These are phyloP conservation scores for Leonotis leonurus DNA, from an alignment of 257 asterid species.

Conservation along the genomic window DNA sequence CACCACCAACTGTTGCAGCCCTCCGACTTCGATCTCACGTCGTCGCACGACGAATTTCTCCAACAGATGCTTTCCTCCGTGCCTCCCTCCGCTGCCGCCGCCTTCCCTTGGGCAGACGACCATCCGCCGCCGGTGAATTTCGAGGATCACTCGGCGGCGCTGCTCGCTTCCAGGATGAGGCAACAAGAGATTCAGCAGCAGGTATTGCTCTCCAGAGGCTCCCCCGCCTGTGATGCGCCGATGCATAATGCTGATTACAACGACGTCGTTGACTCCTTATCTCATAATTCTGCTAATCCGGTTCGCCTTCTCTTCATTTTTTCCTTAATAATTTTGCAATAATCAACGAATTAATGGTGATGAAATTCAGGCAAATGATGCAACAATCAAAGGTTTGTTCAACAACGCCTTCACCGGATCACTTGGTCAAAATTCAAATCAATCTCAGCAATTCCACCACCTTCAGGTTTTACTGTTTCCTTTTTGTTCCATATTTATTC, in stretches of 20 bases:
- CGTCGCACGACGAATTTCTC: slow-evolving; percentile 72
- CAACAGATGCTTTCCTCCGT: slow-evolving; percentile 73
- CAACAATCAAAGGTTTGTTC: slow-evolving; percentile 57
- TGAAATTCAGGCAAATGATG: slow-evolving; percentile 50
- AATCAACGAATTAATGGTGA: not conserved
- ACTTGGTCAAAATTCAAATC: slow-evolving; percentile 51
- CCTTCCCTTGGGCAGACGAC: slow-evolving; percentile 41
- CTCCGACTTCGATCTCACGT: slow-evolving; percentile 44
- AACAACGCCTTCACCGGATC: slow-evolving; percentile 67
- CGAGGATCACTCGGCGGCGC: slow-evolving; percentile 32
- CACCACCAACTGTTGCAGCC: slow-evolving; percentile 22
- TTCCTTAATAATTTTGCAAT: not conserved
- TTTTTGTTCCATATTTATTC: not conserved
- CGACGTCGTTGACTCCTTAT: slow-evolving; percentile 31
- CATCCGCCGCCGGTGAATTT: slow-evolving; percentile 21
- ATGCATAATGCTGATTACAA: too few relatives aligned
- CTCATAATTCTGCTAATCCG: slow-evolving; percentile 39
- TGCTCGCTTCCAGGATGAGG: slow-evolving; percentile 49
- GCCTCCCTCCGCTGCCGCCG: slow-evolving; percentile 43
- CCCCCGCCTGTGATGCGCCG: slow-evolving; percentile 10
- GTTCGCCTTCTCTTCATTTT: slow-evolving; percentile 22
- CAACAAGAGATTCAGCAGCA: slow-evolving; percentile 72
- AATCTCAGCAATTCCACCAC: slow-evolving; percentile 52
- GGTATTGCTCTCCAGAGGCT: slow-evolving; percentile 52
- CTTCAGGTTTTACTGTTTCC: slow-evolving; percentile 42